These are phyloP conservation scores for Coemansia sp. DNA, from an alignment of 371 early-diverging fungal genomes.

Conservation along the genomic window DNA sequence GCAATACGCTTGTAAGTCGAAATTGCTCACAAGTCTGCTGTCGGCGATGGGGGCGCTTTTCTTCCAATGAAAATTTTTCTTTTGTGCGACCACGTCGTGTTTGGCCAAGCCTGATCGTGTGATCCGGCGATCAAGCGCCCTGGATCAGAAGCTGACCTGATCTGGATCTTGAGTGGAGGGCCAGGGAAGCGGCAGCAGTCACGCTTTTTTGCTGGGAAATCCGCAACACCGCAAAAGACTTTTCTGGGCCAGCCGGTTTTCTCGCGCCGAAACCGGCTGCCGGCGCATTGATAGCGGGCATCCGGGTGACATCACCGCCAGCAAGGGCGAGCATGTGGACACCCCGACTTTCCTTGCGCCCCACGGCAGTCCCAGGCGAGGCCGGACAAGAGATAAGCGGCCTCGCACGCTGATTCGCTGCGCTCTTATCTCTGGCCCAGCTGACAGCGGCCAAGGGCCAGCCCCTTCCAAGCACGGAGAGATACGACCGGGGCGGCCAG, in stretches of 20 bases:
- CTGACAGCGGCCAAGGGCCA: not conserved
- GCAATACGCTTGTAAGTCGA: not conserved
- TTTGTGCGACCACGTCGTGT: not conserved
- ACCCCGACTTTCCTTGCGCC: too few relatives aligned
- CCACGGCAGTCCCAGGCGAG: too few relatives aligned
- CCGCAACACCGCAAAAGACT: too few relatives aligned
- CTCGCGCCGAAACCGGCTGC: too few relatives aligned
- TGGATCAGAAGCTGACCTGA: too few relatives aligned
- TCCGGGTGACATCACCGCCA: too few relatives aligned
- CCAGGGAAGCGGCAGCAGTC: too few relatives aligned
- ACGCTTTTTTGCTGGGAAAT: too few relatives aligned
- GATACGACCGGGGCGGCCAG: not conserved
- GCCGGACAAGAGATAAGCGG: slow-evolving; percentile 1
- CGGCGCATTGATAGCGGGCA: too few relatives aligned
- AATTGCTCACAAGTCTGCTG: not conserved
- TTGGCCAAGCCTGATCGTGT: not conserved
- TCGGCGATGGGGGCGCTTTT: not conserved
- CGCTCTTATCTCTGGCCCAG: not conserved
- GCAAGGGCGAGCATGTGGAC: too few relatives aligned
- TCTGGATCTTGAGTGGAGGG: too few relatives aligned
- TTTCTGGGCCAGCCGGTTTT: too few relatives aligned
- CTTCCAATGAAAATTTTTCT: slow-evolving; percentile 13
- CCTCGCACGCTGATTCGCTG: not conserved
- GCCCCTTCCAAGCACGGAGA: slow-evolving; percentile 2
- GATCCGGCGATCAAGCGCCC: not conserved